Evolutionary conservation across 345 rosid genomes (phyloP).

Genomic region (Kernera saxatilis): DNA sequence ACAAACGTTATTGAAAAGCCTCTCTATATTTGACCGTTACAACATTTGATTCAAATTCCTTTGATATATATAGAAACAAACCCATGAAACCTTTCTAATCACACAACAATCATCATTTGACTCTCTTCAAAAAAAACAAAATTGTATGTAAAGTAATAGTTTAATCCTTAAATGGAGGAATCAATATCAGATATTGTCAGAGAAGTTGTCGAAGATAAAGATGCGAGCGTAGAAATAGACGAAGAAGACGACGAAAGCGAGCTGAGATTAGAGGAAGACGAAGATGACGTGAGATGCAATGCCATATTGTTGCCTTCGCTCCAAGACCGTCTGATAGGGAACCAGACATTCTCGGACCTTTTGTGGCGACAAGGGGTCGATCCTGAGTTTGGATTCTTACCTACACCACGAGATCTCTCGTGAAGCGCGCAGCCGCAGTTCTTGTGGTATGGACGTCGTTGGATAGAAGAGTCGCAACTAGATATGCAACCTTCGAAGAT

Average conservation of each 20-base stretch:
- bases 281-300: slow-evolving; percentile 26
- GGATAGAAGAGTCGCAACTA: slow-evolving; percentile 37
- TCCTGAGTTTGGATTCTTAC: not conserved
- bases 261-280: slow-evolving; percentile 26
- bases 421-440: slow-evolving; percentile 63
- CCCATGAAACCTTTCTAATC: not conserved
- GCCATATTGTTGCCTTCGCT: slow-evolving; percentile 56
- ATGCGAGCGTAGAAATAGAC: slow-evolving; percentile 18
- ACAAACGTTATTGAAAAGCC: not conserved
- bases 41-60: not conserved
- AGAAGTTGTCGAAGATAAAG: slow-evolving; percentile 14
- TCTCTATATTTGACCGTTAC: not conserved
- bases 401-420: slow-evolving; percentile 7
- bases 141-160: not conserved
- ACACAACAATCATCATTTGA: not conserved
- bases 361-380: slow-evolving; percentile 18
- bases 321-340: slow-evolving; percentile 57
- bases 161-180: slow-evolving; percentile 3
- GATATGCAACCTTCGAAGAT: slow-evolving; percentile 57
- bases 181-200: slow-evolving; percentile 10
- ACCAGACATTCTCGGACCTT: slow-evolving; percentile 32
- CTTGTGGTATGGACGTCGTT: slow-evolving; percentile 63
- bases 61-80: not conserved
- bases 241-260: slow-evolving; percentile 51
- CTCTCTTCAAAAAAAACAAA: not conserved